Evolutionary conservation across 495 filamentous ascomycete genomes (phyloP).

Genomic region (Penicillium goetzii): DNA sequence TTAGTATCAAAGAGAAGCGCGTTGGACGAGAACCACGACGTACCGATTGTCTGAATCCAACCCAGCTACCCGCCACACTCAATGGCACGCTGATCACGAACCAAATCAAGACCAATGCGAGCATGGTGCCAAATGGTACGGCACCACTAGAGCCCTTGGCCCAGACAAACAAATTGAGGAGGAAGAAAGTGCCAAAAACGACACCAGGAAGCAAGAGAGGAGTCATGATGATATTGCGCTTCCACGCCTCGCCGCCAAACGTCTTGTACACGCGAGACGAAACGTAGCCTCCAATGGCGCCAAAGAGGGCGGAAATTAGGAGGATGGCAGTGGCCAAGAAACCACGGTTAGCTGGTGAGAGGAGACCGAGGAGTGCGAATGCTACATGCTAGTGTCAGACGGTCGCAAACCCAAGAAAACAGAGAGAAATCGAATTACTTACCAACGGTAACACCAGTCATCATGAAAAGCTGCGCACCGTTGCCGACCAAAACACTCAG

Average conservation of each 20-base stretch:
- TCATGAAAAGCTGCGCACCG: constrained; percentile 94
- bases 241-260: constrained; percentile 90
- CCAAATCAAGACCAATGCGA: constrained; percentile 91
- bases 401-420: background rate
- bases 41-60: constrained; percentile 75
- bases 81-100: constrained; percentile 94
- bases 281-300: constrained; percentile 89
- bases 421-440: constrained; percentile 18
- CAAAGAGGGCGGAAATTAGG: constrained; percentile 88
- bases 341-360: constrained; percentile 93
- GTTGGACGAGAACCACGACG: constrained; percentile 12
- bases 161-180: constrained; percentile 96
- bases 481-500: constrained; percentile 90
- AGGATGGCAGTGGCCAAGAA: constrained; percentile 91
- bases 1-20: constrained; percentile 5
- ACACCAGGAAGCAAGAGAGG: constrained; percentile 83
- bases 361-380: constrained; percentile 91
- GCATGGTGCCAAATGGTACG: constrained; percentile 95
- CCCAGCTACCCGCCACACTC: constrained; percentile 87
- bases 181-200: constrained; percentile 87
- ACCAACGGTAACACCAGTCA: constrained; percentile 90
- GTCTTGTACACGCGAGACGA: constrained; percentile 90
- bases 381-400: constrained; percentile 37
- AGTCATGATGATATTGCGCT: constrained; percentile 86
- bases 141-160: constrained; percentile 86